phyloP scores from a whole-genome alignment of 176 grass and related monocot genomes.

The Oryza nivara region DNA sequence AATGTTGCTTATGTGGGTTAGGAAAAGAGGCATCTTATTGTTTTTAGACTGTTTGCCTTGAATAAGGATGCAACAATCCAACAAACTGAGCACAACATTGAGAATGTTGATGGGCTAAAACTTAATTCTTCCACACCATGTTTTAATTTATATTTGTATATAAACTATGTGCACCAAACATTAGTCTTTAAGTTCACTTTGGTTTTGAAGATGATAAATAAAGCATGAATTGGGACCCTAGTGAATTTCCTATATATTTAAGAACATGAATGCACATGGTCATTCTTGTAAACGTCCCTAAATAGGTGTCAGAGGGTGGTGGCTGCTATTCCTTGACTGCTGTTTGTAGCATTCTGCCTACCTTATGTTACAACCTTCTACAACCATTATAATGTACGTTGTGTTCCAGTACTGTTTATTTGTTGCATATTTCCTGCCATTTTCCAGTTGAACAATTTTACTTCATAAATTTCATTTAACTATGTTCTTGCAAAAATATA shows the following conservation, averaged over 20 bases:
- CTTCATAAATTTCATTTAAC: no score
- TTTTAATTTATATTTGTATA: constrained; percentile 12
- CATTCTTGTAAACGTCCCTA: no score
- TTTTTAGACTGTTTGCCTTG: neutral
- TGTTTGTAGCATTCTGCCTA: no score
- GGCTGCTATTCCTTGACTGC: no score
- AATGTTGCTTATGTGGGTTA: constrained; percentile 8
- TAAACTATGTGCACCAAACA: neutral
- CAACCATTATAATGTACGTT: no score
- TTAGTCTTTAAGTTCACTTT: neutral
- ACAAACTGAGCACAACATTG: neutral
- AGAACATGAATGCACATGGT: neutral
- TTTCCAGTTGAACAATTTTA: no score
- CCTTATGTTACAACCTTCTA: no score
- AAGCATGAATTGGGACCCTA: neutral
- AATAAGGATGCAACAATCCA: neutral
- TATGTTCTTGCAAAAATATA: no score
- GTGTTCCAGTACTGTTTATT: no score
- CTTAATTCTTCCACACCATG: neutral
- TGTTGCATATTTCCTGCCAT: no score
- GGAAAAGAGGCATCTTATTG: constrained; percentile 6
- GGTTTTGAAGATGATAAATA: no score
- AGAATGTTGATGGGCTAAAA: neutral
- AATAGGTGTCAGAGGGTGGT: no score
- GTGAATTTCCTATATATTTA: neutral